Conservation (phyloP, 208 protist genomes). For the Leptomonas pyrrhocoris region DNA sequence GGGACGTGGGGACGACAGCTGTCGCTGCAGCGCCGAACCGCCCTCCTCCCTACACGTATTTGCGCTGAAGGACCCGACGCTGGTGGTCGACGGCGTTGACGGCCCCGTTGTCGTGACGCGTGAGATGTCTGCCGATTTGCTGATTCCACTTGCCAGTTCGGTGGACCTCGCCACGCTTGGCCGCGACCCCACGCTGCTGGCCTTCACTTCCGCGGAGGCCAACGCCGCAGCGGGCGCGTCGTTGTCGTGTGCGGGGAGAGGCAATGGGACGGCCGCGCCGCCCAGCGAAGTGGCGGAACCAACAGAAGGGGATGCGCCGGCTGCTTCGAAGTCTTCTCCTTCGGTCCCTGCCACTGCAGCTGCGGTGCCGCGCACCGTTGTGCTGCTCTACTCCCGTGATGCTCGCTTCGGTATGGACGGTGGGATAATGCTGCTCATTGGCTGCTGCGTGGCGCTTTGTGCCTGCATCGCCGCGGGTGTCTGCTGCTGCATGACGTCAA, state of each 20-base stretch:
- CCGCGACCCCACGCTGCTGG: not conserved
- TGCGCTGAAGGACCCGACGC: slow-evolving; percentile 9
- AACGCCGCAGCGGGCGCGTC: not conserved
- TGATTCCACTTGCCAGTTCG: slow-evolving; percentile 2
- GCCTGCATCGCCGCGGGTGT: slow-evolving; percentile 22
- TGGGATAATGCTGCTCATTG: slow-evolving; percentile 12
- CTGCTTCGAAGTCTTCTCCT: not conserved
- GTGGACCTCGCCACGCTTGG: not conserved
- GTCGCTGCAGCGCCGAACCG: not conserved
- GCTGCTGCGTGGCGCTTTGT: slow-evolving; percentile 20
- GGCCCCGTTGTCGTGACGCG: slow-evolving; percentile 12
- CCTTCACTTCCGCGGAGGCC: not conserved
- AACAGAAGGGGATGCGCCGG: not conserved
- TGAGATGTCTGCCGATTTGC: slow-evolving; percentile 10
- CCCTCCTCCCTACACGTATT: slow-evolving; percentile 18
- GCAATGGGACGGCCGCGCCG: no score
- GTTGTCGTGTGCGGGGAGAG: no score
- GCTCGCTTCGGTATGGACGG: slow-evolving; percentile 18
- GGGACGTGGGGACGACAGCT: not conserved
- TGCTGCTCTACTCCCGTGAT: slow-evolving; percentile 28
- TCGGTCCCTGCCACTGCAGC: not conserved
- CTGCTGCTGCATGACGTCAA: slow-evolving; percentile 23
- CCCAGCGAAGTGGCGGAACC: no score
- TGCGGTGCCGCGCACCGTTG: slow-evolving; percentile 3
- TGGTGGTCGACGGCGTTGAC: not conserved